Percentiles rank a stretch among this genome's conserved stretches.
Evolutionary conservation across 1,284 basidiomycete genomes (phyloP).

Genomic region (Apiotrichum laibachii): DNA sequence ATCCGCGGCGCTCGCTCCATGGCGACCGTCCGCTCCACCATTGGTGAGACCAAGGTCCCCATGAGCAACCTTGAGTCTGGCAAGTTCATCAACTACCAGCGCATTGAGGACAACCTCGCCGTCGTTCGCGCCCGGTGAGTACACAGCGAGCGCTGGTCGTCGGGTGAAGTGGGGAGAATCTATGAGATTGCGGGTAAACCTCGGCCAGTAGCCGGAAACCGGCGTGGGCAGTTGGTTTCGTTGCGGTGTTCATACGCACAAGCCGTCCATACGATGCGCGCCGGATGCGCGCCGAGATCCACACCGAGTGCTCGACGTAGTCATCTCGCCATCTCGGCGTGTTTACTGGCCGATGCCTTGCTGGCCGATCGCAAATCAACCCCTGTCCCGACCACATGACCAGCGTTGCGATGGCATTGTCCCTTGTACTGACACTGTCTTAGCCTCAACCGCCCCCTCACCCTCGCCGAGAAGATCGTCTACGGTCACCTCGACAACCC

Average conservation of each 20-base stretch:
- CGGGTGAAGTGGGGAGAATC: background rate
- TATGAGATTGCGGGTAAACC: background rate
- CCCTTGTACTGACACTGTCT: slow-evolving; percentile 2
- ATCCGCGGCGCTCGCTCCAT: slow-evolving; percentile 38
- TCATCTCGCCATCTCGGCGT: no score
- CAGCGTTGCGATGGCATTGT: no score
- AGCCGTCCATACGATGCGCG: no score
- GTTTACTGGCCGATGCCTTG: no score
- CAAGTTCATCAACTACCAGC: slow-evolving; percentile 92
- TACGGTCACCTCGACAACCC: slow-evolving; percentile 98
- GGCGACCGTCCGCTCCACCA: slow-evolving; percentile 52
- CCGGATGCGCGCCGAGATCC: no score
- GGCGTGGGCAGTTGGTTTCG: background rate
- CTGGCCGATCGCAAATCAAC: no score
- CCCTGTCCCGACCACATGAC: no score
- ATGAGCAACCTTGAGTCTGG: slow-evolving; percentile 82
- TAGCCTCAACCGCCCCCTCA: slow-evolving; percentile 88
- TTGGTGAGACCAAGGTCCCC: slow-evolving; percentile 87
- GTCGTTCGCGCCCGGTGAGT: slow-evolving; percentile 75
- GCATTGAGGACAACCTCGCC: slow-evolving; percentile 90
- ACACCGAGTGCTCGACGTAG: no score
- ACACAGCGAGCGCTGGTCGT: background rate
- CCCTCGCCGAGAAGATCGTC: slow-evolving; percentile 96
- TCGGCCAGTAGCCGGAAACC: background rate
- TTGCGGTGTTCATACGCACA: background rate